Evolutionary conservation across 805 yeast genomes (phyloP), one percentile per base, ranked within the genome.

Genomic region (Lipomyces sp.): DNA sequence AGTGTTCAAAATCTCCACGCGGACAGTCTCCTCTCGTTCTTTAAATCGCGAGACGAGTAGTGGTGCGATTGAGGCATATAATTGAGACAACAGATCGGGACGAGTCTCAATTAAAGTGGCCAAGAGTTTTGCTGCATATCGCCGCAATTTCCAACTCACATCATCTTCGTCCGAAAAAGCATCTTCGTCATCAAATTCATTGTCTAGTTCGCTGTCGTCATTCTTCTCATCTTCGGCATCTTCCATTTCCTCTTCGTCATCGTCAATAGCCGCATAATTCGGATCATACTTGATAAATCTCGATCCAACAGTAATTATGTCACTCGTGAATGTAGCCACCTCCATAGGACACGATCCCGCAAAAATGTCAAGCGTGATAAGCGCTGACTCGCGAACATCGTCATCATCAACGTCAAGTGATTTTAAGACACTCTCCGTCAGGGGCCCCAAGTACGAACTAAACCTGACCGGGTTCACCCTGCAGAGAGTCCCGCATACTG

Each of bases 111-210:
- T 76, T 13, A 84, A 64, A 0, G 81, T 73, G 18, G 80, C 75
- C 6, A 83, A 72, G 42, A 86, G 72, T 37, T 77, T 77, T 5
- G 85, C 80, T 0, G 90, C 77, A 62, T 82, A 83, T 53, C 84
- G 78, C 66, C 95, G 79, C 24, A 90, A 76, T 69, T 85, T 87
- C 89, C 93, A 87, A 1, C 88, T 82, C 61, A 80, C 80, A 62
- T 84, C 88, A 45, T 84, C 86, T 65, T 79, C 81, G 59, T 79
- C 83, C 10, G 78, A 76, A 59, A 76, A 73, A n/a, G 61, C 73
- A 62, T 71, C 59, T 5, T 72, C 77, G 33, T 73, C 80, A 10
- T 84, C 87, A n/a, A 79, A 83, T n/a, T 82, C 84, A 34, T 79
- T 81, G 11, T 77, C 79, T 3, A 72, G 77, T 2, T 77, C 80